These are phyloP conservation scores for Cordyceps tenuipes DNA, from an alignment of 2,329 filamentous ascomycete genomes.

Conservation along the genomic window DNA sequence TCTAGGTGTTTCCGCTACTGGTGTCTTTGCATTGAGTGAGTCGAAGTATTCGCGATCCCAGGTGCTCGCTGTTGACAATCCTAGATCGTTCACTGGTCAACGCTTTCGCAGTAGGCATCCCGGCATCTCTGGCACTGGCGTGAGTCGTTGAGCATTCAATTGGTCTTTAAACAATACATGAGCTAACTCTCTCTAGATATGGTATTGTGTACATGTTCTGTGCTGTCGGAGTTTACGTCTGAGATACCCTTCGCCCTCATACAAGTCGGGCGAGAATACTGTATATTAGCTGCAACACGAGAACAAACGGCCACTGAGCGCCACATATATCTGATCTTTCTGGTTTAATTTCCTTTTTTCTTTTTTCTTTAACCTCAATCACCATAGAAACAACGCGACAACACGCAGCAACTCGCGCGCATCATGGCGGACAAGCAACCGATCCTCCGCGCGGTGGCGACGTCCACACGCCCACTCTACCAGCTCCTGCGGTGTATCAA, in stretches of 20 bases:
- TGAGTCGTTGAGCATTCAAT: conserved; percentile 39
- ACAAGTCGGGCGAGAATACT: conserved; percentile 22
- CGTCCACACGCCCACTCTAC: conserved; percentile 68
- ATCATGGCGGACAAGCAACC: conserved; percentile 33
- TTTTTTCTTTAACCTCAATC: conserved; percentile 16
- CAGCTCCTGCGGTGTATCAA: conserved; percentile 51
- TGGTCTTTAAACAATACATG: background rate
- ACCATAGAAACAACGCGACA: conserved; percentile 2
- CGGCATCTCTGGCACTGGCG: conserved; percentile 85
- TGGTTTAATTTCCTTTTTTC: conserved; percentile 11
- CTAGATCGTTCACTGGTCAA: conserved; percentile 74
- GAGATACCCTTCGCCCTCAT: conserved; percentile 40
- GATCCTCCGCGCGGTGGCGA: conserved; percentile 67
- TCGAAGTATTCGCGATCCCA: background rate
- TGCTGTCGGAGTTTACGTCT: conserved; percentile 97
- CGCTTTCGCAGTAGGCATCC: conserved; percentile 69
- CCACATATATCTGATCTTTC: conserved; percentile 17
- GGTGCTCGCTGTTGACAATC: conserved; percentile 8
- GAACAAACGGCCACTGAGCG: conserved; percentile 24
- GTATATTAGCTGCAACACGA: conserved; percentile 30
- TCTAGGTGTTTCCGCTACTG: conserved; percentile 62
- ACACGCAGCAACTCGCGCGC: conserved; percentile 12
- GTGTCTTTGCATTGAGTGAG: conserved; percentile 80
- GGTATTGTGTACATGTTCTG: conserved; percentile 98
- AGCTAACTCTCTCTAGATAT: conserved; percentile 49